Base-by-base conservation (phyloP, 73 alveolate genomes). In the Paramecium tetraurelia region DNA sequence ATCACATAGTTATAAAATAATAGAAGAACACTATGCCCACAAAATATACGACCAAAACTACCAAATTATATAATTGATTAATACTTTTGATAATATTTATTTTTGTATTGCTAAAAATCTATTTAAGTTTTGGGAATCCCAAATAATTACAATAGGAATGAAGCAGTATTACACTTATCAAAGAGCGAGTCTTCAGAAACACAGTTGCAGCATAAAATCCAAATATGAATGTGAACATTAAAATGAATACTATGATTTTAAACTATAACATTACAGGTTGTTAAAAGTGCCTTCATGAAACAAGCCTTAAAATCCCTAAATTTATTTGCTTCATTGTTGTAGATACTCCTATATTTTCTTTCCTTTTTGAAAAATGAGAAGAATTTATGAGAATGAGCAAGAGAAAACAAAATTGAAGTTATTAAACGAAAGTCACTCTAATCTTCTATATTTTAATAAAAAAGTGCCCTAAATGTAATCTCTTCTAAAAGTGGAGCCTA, bases 401-500 rank as follows among this genome's bases (percentile, higher is more conserved):
- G 31, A 1, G 86, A 72, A 72, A 72, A 72, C 12, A 72, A 36
- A 12, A 72, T 36, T 12, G 86, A 29, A 21, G 86, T 36, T 35
- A 16, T 16, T 36, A 72, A 38, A 20, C 33, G 18, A 38, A 36
- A 72, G 16, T 40, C 36, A 33, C n/a, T 9, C 7, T 10, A 35
- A 16, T 40, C 10, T 4, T 40, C 63, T 33, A 8, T 3, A 16
- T 36, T 22, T 35, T 72, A 31, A 72, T 72, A 72, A 16, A 72
- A 36, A 4, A 72, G 14, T 21, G 31, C 86, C 14, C 86, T 72
- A 38, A 72, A 72, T 35, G 59, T 24, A 29, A 72, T 35, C 46
- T 72, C 86, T 18, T 72, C 86, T 72, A 72, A 40, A 72, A 72
- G 33, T 72, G 86, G 86, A 16, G 86, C 86, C 86, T 72, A 16